These are phyloP conservation scores for Austroboletus eburneus DNA, from an alignment of 768 basidiomycete genomes.

Conservation along the genomic window DNA sequence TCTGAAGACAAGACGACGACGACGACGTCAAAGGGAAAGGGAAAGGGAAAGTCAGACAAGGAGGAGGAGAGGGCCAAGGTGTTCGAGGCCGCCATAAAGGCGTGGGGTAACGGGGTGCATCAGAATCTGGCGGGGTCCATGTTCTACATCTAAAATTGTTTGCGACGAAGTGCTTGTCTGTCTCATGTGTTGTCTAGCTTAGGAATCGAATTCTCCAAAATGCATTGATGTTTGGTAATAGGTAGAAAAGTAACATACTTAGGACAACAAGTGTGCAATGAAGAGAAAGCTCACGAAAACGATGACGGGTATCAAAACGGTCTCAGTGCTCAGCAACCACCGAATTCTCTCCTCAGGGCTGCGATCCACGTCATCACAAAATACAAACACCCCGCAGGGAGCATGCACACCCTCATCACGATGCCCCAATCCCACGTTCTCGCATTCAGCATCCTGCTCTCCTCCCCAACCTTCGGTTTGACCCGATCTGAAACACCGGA, in stretches of 20 bases:
- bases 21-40: slow-evolving; percentile 32
- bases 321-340: slow-evolving; percentile 24
- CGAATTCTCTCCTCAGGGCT: slow-evolving; percentile 39
- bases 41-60: slow-evolving; percentile 27
- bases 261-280: background rate
- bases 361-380: slow-evolving; percentile 74
- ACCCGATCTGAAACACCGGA: slow-evolving; percentile 18
- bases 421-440: slow-evolving; percentile 80
- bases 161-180: background rate
- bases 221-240: background rate
- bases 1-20: slow-evolving; percentile 47
- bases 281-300: too few species aligned
- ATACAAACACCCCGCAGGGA: slow-evolving; percentile 74
- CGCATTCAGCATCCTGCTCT: slow-evolving; percentile 35
- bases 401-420: slow-evolving; percentile 62
- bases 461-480: slow-evolving; percentile 19
- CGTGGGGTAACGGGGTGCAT: slow-evolving; percentile 59
- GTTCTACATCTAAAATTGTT: slow-evolving; percentile 75
- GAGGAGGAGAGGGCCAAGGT: slow-evolving; percentile 27
- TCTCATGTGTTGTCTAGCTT: background rate
- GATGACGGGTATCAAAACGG: too few species aligned
- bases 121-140: slow-evolving; percentile 55
- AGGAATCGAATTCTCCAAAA: background rate
- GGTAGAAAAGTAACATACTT: background rate
- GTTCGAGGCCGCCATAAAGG: slow-evolving; percentile 16